Conservation (phyloP, 2,329 filamentous ascomycete species). For the Aspergillus intermedius region DNA sequence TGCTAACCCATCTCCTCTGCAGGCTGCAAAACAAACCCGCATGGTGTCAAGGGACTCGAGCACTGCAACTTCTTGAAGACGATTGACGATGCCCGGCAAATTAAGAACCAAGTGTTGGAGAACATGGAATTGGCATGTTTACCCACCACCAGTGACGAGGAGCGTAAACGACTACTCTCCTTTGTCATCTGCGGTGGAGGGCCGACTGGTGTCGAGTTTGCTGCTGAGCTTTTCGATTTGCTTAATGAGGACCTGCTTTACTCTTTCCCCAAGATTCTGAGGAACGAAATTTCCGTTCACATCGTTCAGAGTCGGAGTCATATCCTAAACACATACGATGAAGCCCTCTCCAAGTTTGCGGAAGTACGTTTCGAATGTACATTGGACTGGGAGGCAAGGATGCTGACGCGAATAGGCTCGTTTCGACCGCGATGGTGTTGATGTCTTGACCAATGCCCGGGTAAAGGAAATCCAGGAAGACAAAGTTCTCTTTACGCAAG, state of each 20-base stretch:
- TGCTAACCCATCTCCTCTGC: neutral
- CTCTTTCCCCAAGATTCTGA: conserved; percentile 80
- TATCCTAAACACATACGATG: conserved; percentile 97
- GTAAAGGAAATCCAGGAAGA: conserved; percentile 83
- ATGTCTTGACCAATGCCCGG: conserved; percentile 85
- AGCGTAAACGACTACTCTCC: conserved; percentile 78
- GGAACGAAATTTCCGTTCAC: conserved; percentile 96
- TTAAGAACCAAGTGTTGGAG: conserved; percentile 78
- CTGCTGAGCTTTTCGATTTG: conserved; percentile 90
- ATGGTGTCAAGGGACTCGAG: conserved; percentile 90
- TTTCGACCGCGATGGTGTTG: conserved; percentile 84
- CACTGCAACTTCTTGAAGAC: conserved; percentile 94
- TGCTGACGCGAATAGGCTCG: conserved; percentile 46
- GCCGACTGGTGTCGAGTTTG: conserved; percentile 95
- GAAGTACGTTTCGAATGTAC: conserved; percentile 46
- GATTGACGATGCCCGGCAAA: conserved; percentile 82
- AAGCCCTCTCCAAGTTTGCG: conserved; percentile 84
- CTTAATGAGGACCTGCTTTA: conserved; percentile 85
- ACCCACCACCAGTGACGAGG: conserved; percentile 85
- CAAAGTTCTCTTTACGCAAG: conserved; percentile 83
- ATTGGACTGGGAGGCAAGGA: neutral
- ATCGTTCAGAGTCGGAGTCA: conserved; percentile 91
- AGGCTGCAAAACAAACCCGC: conserved; percentile 83
- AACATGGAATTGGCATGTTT: conserved; percentile 88
- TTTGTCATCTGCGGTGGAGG: conserved; percentile 96